These are phyloP conservation scores for Penicillium rolfsii DNA, from an alignment of 2,329 filamentous ascomycete genomes.

Conservation along the genomic window DNA sequence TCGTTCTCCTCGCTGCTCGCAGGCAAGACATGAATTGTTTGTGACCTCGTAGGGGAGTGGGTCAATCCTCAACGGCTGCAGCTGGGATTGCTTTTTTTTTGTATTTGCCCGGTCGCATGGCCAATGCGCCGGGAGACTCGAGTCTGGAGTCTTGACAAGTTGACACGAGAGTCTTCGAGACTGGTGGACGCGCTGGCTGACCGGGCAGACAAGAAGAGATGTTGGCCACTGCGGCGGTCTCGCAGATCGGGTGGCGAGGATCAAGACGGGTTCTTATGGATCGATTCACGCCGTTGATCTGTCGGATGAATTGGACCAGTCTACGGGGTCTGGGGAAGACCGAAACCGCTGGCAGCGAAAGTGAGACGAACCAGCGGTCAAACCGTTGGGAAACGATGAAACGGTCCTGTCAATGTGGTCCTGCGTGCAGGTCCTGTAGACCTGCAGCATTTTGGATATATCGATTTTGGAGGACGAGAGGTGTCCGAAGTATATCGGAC, in stretches of 20 bases:
- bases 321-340: neutral
- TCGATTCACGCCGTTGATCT: neutral
- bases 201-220: neutral
- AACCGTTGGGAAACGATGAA: constrained; percentile 8
- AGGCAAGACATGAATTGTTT: constrained; percentile 17
- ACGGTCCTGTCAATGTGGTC: neutral
- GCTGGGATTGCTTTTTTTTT: neutral
- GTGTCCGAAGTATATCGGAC: neutral
- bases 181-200: neutral
- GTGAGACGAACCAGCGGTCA: constrained; percentile 4
- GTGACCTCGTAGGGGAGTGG: neutral
- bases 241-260: constrained; percentile 5
- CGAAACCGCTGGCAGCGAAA: neutral
- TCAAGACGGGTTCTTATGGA: neutral
- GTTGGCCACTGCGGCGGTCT: neutral
- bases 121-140: neutral
- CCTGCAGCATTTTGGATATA: constrained; percentile 6
- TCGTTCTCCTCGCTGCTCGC: constrained; percentile 16
- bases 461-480: neutral
- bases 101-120: neutral
- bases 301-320: neutral
- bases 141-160: neutral
- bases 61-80: neutral
- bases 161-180: neutral
- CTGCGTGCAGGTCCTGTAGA: neutral